Evolutionary conservation across 2,329 filamentous ascomycete genomes (phyloP), one percentile per base, ranked within the genome.

Genomic region (Penicillium sp.): DNA sequence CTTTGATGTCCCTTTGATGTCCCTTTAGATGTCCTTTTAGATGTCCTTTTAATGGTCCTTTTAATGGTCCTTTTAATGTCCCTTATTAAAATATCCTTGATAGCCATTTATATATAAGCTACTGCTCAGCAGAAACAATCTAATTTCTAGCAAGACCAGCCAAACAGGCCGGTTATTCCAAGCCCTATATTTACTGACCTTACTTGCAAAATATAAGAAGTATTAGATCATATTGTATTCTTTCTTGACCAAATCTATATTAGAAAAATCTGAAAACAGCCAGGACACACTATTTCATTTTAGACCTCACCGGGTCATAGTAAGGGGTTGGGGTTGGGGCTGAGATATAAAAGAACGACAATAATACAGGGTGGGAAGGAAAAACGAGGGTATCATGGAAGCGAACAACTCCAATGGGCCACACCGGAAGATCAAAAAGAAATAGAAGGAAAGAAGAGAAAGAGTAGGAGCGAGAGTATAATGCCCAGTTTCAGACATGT

Each of bases 301-400:
- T 22, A 11, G 29, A 22, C 9, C 5, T 20, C 37, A 42, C 24
- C 14, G 5, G 13, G 14, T 16, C n/a, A 6, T 18, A 13, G 20
- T 6, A 20, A 39, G 5, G 34, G 35, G 16, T 13, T 5, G 5
- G 34, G 35, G 16, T 13, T 5, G 5, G 10, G 13, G 10, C 20
- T 13, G 18, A 32, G n/a, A 35, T 35, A 35, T 22, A n/a, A 39
- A 51, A 55, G 48, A 55, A 22, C 32, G 48, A 35, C 48, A 55
- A 40, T 52, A 52, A 40, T 55, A 55, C 35, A 55, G 14, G 29
- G 29, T 40, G 40, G 11, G 26, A 46, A 45, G 13, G 13, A 35
- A 39, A 22, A 55, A 48, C 26, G 53, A 52, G 53, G 53, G 53
- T 55, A 55, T 55, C 53, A 52, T 52, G 53, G 47, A 55, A 48